These are phyloP conservation scores for Beauveria asiatica DNA, from an alignment of 2,329 filamentous ascomycete genomes.

Conservation along the genomic window DNA sequence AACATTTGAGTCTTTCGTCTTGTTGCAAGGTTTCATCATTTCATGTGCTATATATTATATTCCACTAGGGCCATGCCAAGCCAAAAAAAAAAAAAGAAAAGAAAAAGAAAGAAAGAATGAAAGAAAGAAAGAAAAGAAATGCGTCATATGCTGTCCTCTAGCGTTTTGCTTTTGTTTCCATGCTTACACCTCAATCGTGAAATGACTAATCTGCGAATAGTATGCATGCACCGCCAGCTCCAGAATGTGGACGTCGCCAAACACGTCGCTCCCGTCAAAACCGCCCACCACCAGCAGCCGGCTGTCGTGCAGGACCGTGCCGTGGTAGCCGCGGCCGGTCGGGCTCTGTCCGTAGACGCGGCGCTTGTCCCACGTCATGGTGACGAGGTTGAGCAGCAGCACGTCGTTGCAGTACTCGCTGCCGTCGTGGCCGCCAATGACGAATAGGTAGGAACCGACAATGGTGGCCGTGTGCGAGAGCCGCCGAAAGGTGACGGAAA, in stretches of 20 bases:
- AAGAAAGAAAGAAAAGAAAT: no score
- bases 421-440: slow-evolving; percentile 62
- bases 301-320: slow-evolving; percentile 56
- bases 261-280: slow-evolving; percentile 60
- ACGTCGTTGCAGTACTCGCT: slow-evolving; percentile 63
- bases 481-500: slow-evolving; percentile 53
- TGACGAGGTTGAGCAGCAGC: slow-evolving; percentile 59
- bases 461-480: slow-evolving; percentile 62
- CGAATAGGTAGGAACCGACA: slow-evolving; percentile 61
- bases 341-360: slow-evolving; percentile 56
- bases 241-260: slow-evolving; percentile 58
- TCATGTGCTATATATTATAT: neutral
- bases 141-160: neutral
- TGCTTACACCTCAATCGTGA: slow-evolving; percentile 54
- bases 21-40: neutral
- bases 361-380: slow-evolving; percentile 64
- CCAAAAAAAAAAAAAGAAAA: no score
- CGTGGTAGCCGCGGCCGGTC: slow-evolving; percentile 58
- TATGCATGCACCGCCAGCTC: slow-evolving; percentile 64
- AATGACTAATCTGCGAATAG: slow-evolving; percentile 66
- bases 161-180: neutral
- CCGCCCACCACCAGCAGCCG: slow-evolving; percentile 57
- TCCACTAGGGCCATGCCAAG: neutral
- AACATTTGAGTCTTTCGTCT: neutral
- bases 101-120: no score